Percentiles rank a stretch among this genome's conserved stretches.
Evolutionary conservation across 495 filamentous ascomycete genomes (phyloP).

Genomic region (Podospora anserina): DNA sequence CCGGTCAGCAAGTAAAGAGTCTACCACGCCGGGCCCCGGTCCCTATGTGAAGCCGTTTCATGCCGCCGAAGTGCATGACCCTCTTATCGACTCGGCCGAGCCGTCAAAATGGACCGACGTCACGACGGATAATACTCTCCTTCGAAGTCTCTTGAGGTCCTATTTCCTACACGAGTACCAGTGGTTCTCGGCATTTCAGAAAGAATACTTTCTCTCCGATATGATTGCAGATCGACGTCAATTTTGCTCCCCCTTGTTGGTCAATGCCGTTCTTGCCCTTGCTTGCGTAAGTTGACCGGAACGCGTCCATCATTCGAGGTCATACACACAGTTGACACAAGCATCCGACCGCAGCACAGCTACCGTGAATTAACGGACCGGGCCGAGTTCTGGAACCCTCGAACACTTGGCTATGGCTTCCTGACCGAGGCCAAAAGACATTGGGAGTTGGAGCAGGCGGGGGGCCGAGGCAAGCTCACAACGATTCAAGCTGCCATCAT

Average conservation of each 20-base stretch:
- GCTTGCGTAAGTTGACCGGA: conserved; percentile 30
- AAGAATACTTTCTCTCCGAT: conserved; percentile 30
- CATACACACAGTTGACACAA: neutral
- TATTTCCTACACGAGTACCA: conserved; percentile 31
- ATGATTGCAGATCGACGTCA: conserved; percentile 19
- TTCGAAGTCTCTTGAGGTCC: conserved; percentile 24
- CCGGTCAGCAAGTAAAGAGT: neutral
- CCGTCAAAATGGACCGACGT: conserved; percentile 31
- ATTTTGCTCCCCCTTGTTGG: conserved; percentile 33
- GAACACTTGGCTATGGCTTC: conserved; percentile 36
- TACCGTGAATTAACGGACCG: conserved; percentile 17
- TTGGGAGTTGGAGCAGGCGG: conserved; percentile 33
- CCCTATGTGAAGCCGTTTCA: conserved; percentile 31
- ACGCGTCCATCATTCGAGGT: neutral
- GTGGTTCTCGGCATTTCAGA: conserved; percentile 30
- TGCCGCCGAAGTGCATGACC: conserved; percentile 29
- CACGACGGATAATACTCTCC: conserved; percentile 26
- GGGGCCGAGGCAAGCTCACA: conserved; percentile 20
- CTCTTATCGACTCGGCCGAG: conserved; percentile 20
- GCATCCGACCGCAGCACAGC: neutral
- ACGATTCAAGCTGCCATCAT: conserved; percentile 37
- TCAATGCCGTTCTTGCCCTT: conserved; percentile 31
- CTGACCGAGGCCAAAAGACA: conserved; percentile 39
- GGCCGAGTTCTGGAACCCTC: conserved; percentile 36
- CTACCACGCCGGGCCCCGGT: conserved; percentile 4